Conservation (phyloP, 148 eudicot genomes). For the Arctostaphylos glauca region DNA sequence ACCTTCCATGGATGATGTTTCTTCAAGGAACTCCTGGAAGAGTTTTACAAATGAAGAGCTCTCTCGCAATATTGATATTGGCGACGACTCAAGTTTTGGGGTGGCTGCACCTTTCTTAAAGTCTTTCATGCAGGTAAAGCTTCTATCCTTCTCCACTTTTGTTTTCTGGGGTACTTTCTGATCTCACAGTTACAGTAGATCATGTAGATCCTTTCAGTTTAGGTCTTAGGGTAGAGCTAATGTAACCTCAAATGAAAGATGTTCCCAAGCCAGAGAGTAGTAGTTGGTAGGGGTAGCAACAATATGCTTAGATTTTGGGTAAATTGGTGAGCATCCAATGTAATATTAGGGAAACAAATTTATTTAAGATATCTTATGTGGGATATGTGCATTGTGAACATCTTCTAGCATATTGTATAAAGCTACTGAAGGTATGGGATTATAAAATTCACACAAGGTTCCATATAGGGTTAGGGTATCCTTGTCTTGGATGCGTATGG, state of each 20-base stretch:
- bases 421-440: background rate
- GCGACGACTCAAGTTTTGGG: conserved; percentile 74
- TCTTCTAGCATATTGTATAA: background rate
- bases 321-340: background rate
- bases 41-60: conserved; percentile 63
- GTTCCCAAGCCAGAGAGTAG: background rate
- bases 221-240: background rate
- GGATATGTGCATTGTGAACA: background rate
- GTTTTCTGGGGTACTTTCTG: background rate
- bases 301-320: background rate
- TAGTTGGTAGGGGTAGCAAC: background rate
- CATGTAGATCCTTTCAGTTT: background rate
- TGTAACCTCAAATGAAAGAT: conserved; percentile 5
- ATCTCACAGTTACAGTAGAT: background rate
- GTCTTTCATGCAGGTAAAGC: conserved; percentile 89
- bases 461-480: background rate
- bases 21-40: conserved; percentile 71
- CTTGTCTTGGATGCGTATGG: background rate
- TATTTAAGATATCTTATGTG: too few species aligned
- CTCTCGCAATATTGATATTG: conserved; percentile 60
- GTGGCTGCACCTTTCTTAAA: conserved; percentile 86
- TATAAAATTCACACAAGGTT: background rate
- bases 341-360: background rate
- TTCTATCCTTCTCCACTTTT: background rate
- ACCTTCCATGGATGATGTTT: conserved; percentile 52